A percentile compares a stretch with the other conserved stretches of the same genome.
Conservation (phyloP, 805 yeast species). For the Brettanomyces naardenensis region DNA sequence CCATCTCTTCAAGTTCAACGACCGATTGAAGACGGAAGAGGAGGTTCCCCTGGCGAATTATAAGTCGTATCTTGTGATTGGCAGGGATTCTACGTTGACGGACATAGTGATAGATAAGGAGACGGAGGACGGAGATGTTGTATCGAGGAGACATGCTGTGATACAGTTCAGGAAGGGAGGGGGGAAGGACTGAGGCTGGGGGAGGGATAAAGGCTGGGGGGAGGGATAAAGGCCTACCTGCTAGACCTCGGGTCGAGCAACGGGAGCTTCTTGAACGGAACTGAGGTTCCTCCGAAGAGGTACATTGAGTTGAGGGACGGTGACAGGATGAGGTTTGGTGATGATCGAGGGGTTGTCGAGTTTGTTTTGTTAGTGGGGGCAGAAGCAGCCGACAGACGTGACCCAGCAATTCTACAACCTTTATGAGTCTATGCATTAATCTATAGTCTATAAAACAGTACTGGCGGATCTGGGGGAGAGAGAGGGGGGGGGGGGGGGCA, state of each 20-base stretch:
- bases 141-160: conserved; percentile 23
- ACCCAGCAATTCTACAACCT: not conserved
- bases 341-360: conserved; percentile 9
- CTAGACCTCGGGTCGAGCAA: conserved; percentile 23
- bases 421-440: not conserved
- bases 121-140: conserved; percentile 12
- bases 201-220: too few species aligned
- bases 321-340: conserved; percentile 22
- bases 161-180: conserved; percentile 21
- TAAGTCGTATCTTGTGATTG: conserved; percentile 21
- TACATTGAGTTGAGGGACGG: conserved; percentile 19
- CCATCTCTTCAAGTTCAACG: conserved; percentile 1
- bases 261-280: conserved; percentile 24
- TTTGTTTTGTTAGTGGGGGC: conserved; percentile 1
- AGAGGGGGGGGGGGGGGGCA: too few species aligned
- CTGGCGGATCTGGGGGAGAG: too few species aligned
- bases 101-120: conserved; percentile 14
- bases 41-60: conserved; percentile 15
- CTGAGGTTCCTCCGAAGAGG: conserved; percentile 18
- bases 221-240: conserved; percentile 15
- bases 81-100: conserved; percentile 12
- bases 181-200: too few species aligned
- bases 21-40: not conserved
- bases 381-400: not conserved
- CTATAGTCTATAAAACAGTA: too few species aligned